A percentile compares a stretch with the other conserved stretches of the same genome.
Conservation (phyloP, 1,284 basidiomycete species). For the Leucoagaricus sp. region DNA sequence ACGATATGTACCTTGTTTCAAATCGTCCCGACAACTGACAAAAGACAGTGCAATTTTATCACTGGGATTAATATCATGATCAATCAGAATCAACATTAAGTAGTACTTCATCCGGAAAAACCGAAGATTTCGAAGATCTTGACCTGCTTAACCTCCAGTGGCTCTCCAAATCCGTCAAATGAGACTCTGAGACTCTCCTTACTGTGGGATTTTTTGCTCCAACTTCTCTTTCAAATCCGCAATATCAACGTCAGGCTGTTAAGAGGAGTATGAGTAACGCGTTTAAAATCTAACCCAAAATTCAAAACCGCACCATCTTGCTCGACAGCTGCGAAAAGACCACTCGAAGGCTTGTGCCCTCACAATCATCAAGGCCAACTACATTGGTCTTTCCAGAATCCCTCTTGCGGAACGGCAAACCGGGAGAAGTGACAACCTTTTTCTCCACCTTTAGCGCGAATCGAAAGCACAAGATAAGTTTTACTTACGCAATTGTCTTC, state of each 20-base stretch:
- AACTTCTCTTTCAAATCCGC: constrained; percentile 10
- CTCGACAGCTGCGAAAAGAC: constrained; percentile 25
- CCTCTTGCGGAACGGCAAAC: background rate
- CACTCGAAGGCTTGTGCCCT: constrained; percentile 29
- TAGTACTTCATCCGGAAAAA: no score
- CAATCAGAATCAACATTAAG: no score
- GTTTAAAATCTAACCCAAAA: no score
- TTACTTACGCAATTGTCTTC: constrained; percentile 50
- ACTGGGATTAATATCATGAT: no score
- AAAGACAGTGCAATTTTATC: no score
- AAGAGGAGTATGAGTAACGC: no score
- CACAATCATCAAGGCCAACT: constrained; percentile 26
- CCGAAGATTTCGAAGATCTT: no score
- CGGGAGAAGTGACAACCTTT: background rate
- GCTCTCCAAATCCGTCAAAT: no score
- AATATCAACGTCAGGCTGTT: constrained; percentile 8
- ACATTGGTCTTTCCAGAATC: background rate
- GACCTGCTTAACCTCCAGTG: no score
- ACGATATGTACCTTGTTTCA: no score
- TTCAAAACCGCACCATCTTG: constrained; percentile 3
- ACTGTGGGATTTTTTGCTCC: constrained; percentile 4
- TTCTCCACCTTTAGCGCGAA: background rate
- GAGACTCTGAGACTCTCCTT: no score
- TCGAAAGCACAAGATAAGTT: background rate
- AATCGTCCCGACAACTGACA: no score